A percentile compares a stretch with the other conserved stretches of the same genome.
These are phyloP conservation scores for Trypanosoma brucei DNA, from an alignment of 208 protist genomes.

Conservation along the genomic window DNA sequence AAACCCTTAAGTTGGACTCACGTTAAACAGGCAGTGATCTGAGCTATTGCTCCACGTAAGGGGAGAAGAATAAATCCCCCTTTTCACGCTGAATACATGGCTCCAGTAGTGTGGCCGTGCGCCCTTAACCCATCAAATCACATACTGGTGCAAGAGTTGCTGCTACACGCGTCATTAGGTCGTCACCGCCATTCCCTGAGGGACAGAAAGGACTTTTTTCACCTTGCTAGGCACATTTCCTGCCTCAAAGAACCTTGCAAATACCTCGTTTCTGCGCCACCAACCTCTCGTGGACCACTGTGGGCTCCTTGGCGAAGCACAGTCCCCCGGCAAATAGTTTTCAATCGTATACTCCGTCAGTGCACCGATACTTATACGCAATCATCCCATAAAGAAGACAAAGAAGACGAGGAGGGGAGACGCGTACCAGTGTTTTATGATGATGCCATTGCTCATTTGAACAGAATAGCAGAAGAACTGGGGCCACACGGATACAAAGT, in stretches of 20 bases:
- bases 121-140: slow-evolving; percentile 56
- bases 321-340: slow-evolving; percentile 9
- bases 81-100: not conserved
- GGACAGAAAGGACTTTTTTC: slow-evolving; percentile 3
- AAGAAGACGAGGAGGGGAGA: not conserved
- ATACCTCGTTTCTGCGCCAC: not conserved
- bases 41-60: no score
- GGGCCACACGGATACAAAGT: slow-evolving; percentile 41
- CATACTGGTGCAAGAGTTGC: slow-evolving; percentile 60
- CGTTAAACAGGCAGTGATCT: no score
- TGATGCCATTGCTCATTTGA: slow-evolving; percentile 40
- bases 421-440: slow-evolving; percentile 41
- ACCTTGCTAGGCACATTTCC: slow-evolving; percentile 17
- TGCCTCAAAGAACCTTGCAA: slow-evolving; percentile 9
- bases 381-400: not conserved
- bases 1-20: no score
- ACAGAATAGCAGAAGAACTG: slow-evolving; percentile 29
- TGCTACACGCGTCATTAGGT: slow-evolving; percentile 37
- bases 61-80: no score
- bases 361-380: not conserved
- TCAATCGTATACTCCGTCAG: slow-evolving; percentile 9
- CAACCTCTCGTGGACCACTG: not conserved
- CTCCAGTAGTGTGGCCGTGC: slow-evolving; percentile 31
- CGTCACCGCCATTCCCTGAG: slow-evolving; percentile 3
- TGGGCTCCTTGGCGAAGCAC: not conserved